A percentile compares a stretch with the other conserved stretches of the same genome.
Evolutionary conservation across 23 red algal genomes (phyloP).

Genomic region (Gracilaria domingensis): DNA sequence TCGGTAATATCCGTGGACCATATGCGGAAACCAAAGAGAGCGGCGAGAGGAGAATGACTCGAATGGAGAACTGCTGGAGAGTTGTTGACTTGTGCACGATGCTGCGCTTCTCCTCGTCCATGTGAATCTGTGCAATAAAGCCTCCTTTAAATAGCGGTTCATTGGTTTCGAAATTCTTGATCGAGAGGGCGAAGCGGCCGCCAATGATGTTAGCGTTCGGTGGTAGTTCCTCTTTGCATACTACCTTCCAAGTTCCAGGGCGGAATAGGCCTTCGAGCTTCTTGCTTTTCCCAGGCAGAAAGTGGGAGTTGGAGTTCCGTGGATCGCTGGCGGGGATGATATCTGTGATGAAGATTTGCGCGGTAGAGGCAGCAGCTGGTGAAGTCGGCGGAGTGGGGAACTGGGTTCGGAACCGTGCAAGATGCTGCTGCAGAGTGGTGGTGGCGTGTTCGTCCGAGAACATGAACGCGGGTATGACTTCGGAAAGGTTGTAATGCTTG

Average conservation of each 20-base stretch:
- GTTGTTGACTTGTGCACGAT: conserved; percentile 44
- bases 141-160: conserved; percentile 31
- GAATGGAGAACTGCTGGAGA: conserved; percentile 8
- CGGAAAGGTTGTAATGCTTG: not conserved
- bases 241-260: conserved; percentile 13
- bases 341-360: conserved; percentile 33
- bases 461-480: conserved; percentile 7
- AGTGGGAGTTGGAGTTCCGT: not conserved
- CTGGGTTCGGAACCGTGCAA: not conserved
- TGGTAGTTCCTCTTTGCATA: conserved; percentile 37
- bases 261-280: conserved; percentile 34
- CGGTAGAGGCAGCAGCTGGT: not conserved
- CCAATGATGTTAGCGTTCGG: conserved; percentile 39
- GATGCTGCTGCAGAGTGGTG: not conserved
- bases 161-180: conserved; percentile 38
- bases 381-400: not conserved
- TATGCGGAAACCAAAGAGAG: conserved; percentile 64
- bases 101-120: conserved; percentile 10
- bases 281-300: conserved; percentile 7
- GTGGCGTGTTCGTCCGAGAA: conserved; percentile 22
- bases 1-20: conserved; percentile 52
- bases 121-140: conserved; percentile 40
- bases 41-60: conserved; percentile 41
- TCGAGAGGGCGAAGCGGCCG: conserved; percentile 31
- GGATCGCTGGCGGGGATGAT: not conserved